phyloP scores from a whole-genome alignment of 495 filamentous ascomycete species.

The Viridothelium virens region DNA sequence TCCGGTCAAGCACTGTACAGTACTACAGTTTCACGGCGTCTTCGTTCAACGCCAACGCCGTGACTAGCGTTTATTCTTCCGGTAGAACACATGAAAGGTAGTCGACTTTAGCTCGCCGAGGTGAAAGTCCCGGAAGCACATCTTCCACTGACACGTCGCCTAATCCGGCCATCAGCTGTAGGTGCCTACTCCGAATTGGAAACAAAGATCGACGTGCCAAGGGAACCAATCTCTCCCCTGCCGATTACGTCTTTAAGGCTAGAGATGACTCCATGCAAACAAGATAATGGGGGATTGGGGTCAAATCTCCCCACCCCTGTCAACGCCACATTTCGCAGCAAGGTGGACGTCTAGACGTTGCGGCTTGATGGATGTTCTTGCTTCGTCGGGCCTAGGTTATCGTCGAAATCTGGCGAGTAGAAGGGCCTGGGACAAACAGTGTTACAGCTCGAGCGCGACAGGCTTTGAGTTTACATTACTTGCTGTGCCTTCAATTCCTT shows the following conservation, averaged over 20 bases:
- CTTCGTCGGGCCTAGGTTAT: background rate
- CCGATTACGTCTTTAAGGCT: background rate
- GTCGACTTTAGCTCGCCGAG: background rate
- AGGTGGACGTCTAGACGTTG: background rate
- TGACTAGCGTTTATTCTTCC: background rate
- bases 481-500: background rate
- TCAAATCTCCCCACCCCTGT: background rate
- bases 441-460: background rate
- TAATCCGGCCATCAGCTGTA: background rate
- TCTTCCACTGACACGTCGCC: background rate
- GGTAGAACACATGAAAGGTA: background rate
- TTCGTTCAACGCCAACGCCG: background rate
- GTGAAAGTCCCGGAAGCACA: background rate
- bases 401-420: background rate
- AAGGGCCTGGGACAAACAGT: background rate
- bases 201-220: conserved; percentile 6
- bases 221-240: background rate
- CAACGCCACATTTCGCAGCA: background rate
- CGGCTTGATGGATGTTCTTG: background rate
- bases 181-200: background rate
- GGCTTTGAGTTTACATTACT: background rate
- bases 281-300: background rate
- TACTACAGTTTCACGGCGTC: background rate
- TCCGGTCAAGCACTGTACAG: background rate
- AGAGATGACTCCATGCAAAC: conserved; percentile 2